Conservation (phyloP, 345 rosid genomes). For the Salix udensis region DNA sequence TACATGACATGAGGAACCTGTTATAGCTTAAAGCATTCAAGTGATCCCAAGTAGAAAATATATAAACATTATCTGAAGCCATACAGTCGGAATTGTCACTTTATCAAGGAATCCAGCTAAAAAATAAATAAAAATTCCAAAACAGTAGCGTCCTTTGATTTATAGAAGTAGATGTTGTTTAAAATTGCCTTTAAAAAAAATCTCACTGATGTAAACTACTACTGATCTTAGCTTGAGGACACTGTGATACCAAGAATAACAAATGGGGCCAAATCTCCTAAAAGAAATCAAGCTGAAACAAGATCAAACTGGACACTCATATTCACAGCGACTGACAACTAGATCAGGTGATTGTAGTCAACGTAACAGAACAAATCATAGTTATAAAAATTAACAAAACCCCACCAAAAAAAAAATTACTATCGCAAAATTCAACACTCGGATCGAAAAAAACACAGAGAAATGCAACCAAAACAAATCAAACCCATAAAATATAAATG, state of each 20-base stretch:
- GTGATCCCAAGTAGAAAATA: background rate
- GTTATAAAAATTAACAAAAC: background rate
- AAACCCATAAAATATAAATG: background rate
- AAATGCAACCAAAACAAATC: background rate
- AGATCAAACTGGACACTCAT: background rate
- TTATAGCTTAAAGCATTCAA: background rate
- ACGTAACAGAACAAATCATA: background rate
- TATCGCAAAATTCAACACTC: slow-evolving; percentile 10
- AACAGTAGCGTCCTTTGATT: background rate
- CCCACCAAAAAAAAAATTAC: slow-evolving; percentile 8
- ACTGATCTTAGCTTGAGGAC: slow-evolving; percentile 2
- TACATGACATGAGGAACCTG: background rate
- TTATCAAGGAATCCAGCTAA: background rate
- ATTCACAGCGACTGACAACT: background rate
- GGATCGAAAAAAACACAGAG: background rate
- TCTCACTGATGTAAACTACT: background rate
- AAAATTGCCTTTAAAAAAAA: background rate
- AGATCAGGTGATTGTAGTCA: slow-evolving; percentile 19
- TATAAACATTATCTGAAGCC: background rate
- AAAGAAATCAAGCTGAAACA: background rate
- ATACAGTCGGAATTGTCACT: background rate
- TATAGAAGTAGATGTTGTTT: background rate
- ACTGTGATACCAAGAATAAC: background rate
- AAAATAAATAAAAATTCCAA: background rate
- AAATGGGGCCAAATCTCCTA: background rate